Evolutionary conservation across 2,329 filamentous ascomycete species (phyloP).

Genomic region (Gliomastix tumulicola): DNA sequence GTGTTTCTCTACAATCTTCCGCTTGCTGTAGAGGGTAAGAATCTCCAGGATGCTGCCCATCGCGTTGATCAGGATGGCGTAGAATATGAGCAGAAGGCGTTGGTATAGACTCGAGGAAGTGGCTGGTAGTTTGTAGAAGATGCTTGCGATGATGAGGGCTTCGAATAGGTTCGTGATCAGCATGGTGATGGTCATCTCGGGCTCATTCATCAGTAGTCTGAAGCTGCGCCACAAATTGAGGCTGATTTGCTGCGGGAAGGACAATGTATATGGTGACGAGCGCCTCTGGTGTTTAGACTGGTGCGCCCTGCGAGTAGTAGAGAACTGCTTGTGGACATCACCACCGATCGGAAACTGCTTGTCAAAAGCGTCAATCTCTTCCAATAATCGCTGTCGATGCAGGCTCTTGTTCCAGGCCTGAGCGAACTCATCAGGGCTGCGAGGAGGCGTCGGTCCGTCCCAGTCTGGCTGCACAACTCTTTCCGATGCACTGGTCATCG

Average conservation of each 20-base stretch:
- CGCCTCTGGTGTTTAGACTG: slow-evolving; percentile 22
- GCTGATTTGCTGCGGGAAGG: slow-evolving; percentile 32
- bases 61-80: slow-evolving; percentile 44
- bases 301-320: slow-evolving; percentile 3
- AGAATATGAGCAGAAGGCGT: slow-evolving; percentile 16
- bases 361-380: slow-evolving; percentile 19
- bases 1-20: slow-evolving; percentile 18
- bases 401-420: slow-evolving; percentile 14
- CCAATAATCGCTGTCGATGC: slow-evolving; percentile 13
- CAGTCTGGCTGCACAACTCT: slow-evolving; percentile 48
- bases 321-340: slow-evolving; percentile 11
- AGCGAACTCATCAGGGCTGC: slow-evolving; percentile 20
- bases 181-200: slow-evolving; percentile 20
- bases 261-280: slow-evolving; percentile 38
- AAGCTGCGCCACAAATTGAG: slow-evolving; percentile 25
- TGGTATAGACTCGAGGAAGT: slow-evolving; percentile 51
- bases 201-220: slow-evolving; percentile 5
- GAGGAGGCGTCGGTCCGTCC: slow-evolving; percentile 34
- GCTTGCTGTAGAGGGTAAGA: slow-evolving; percentile 11
- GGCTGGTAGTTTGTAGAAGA: slow-evolving; percentile 55
- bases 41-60: slow-evolving; percentile 50
- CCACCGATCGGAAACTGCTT: slow-evolving; percentile 11
- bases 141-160: slow-evolving; percentile 53
- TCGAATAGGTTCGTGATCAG: slow-evolving; percentile 27
- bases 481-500: slow-evolving; percentile 55